Conservation (phyloP, 1,284 basidiomycete genomes). For the Melampsora abietis-canadensis region DNA sequence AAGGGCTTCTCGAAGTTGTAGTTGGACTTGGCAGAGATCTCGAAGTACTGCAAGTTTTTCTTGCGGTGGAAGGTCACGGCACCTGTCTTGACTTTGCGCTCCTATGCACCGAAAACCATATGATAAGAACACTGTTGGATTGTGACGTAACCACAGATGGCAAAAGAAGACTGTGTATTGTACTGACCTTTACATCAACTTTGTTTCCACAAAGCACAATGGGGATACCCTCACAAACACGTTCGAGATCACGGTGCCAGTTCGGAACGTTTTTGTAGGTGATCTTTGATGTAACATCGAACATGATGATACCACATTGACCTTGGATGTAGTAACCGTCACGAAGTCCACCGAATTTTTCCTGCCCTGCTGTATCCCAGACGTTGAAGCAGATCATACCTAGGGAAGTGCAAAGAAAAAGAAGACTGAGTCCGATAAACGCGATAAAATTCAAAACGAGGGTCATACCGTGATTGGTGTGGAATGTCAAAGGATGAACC, state of each 20-base stretch:
- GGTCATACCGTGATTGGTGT: constrained; percentile 67
- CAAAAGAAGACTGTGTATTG: background rate
- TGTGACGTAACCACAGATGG: background rate
- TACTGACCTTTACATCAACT: constrained; percentile 91
- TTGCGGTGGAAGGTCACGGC: constrained; percentile 99
- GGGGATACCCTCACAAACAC: constrained; percentile 98
- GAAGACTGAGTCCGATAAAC: background rate
- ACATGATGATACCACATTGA: constrained; percentile 99
- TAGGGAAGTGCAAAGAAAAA: constrained; percentile 57
- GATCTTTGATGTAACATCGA: constrained; percentile 98
- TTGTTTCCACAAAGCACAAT: constrained; percentile 99
- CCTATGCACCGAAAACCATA: constrained; percentile 59
- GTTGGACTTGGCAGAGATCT: constrained; percentile 99
- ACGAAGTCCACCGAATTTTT: constrained; percentile 97
- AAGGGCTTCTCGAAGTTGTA: constrained; percentile 99
- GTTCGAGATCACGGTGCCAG: constrained; percentile 99
- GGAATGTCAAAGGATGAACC: constrained; percentile 89
- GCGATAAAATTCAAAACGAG: background rate
- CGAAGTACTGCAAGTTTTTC: constrained; percentile 99
- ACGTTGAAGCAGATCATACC: constrained; percentile 99
- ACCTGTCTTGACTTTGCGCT: constrained; percentile 99
- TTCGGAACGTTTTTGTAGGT: constrained; percentile 99
- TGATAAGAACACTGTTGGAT: background rate
- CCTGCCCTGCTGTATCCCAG: constrained; percentile 99
- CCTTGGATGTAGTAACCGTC: constrained; percentile 99